Conservation (phyloP, 148 eudicot genomes). For the Cornus kousa region DNA sequence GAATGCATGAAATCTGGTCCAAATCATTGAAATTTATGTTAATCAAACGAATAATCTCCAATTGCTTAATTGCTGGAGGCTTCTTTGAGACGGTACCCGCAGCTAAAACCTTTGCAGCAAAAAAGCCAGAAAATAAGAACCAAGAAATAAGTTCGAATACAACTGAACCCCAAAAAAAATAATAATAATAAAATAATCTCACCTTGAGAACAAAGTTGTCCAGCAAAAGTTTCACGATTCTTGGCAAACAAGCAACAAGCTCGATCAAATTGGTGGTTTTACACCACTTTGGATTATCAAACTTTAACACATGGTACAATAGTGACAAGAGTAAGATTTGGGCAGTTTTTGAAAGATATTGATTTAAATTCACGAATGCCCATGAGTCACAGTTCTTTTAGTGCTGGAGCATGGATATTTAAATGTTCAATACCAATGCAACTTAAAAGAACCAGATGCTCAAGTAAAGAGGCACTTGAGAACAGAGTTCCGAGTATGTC, state of each 20-base stretch:
- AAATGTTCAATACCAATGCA: neutral
- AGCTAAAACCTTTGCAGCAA: no score
- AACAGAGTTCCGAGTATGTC: neutral
- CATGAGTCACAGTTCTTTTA: fast-evolving
- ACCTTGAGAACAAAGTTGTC: no score
- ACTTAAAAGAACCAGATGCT: fast-evolving
- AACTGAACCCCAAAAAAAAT: no score
- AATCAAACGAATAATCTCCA: neutral
- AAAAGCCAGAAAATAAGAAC: no score
- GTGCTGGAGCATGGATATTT: neutral
- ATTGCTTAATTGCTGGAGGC: no score
- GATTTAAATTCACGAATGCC: neutral
- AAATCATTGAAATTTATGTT: neutral
- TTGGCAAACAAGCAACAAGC: conserved; percentile 1
- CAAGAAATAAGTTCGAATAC: no score
- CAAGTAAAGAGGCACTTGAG: neutral
- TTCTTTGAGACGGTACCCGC: no score
- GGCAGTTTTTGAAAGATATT: neutral
- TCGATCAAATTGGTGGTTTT: neutral
- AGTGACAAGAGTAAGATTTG: neutral
- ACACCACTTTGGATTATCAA: neutral
- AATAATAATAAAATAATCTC: no score
- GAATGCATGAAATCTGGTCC: neutral
- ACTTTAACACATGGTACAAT: neutral
- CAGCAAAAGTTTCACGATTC: neutral